Percentiles rank a stretch among this genome's conserved stretches.
Evolutionary conservation across 768 basidiomycete genomes (phyloP).

Genomic region (Gloeopeniophorella convolvens): DNA sequence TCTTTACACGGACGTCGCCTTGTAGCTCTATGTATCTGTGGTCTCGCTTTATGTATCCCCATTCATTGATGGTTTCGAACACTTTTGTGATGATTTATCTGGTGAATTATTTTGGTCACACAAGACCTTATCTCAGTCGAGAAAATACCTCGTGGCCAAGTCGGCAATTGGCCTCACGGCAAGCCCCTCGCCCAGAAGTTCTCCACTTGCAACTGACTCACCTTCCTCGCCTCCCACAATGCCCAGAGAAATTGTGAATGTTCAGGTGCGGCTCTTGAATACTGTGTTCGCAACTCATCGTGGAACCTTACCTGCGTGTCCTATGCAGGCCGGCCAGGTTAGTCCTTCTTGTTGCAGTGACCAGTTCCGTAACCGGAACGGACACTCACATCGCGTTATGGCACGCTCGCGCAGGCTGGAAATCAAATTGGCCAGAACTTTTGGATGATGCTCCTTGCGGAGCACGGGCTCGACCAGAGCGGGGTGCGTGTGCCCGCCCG

Average conservation of each 20-base stretch:
- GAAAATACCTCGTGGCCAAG: conserved; percentile 14
- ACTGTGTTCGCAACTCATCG: no score
- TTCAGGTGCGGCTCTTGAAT: conserved; percentile 45
- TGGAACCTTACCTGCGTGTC: neutral
- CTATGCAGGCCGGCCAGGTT: conserved; percentile 64
- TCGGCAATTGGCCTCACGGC: no score
- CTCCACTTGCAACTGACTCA: neutral
- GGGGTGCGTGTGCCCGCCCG: conserved; percentile 44
- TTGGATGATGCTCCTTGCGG: conserved; percentile 82
- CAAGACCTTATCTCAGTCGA: no score
- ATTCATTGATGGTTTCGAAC: no score
- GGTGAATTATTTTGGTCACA: no score
- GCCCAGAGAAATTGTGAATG: conserved; percentile 77
- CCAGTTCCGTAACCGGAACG: neutral
- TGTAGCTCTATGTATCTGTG: neutral
- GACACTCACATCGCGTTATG: conserved; percentile 1
- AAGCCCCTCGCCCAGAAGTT: conserved; percentile 1
- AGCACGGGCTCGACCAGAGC: conserved; percentile 72
- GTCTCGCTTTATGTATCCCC: no score
- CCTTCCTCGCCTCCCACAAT: conserved; percentile 31
- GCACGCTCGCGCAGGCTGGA: conserved; percentile 42
- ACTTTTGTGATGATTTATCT: no score
- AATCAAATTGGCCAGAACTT: conserved; percentile 82
- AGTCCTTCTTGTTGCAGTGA: conserved; percentile 26
- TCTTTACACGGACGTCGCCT: no score